phyloP scores from a whole-genome alignment of 495 filamentous ascomycete genomes.

The Clohesyomyces aquaticus region DNA sequence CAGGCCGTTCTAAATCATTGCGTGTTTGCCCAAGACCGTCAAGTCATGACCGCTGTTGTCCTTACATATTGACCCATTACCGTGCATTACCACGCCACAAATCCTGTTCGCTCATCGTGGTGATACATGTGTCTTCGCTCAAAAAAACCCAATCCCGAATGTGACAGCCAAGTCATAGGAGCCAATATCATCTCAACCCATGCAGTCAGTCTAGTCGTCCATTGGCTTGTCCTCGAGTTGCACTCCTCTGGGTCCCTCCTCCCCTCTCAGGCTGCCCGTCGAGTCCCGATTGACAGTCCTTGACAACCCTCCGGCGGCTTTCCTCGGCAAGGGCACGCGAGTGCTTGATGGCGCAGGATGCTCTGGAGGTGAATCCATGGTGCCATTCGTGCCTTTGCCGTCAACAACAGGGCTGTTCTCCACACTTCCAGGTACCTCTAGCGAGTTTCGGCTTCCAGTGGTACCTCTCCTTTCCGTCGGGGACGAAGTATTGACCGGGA shows the following conservation, averaged over 20 bases:
- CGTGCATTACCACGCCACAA: background rate
- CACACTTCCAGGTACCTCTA: constrained; percentile 58
- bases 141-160: background rate
- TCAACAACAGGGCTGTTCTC: constrained; percentile 37
- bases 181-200: background rate
- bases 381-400: constrained; percentile 30
- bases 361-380: constrained; percentile 9
- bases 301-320: constrained; percentile 29
- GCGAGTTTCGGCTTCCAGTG: constrained; percentile 58
- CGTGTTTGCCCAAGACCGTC: no score
- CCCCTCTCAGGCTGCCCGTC: constrained; percentile 46
- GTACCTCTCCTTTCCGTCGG: constrained; percentile 58
- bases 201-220: constrained; percentile 66
- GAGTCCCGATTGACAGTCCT: constrained; percentile 45
- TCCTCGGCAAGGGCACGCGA: constrained; percentile 36
- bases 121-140: background rate
- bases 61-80: constrained; percentile 14
- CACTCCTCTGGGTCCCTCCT: constrained; percentile 60
- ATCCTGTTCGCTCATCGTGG: background rate
- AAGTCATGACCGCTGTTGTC: background rate
- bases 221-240: constrained; percentile 82
- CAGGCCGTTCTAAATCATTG: constrained; percentile 1
- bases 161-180: background rate
- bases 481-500: constrained; percentile 70
- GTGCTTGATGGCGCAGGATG: constrained; percentile 42